Conservation (phyloP, 306 rosid species). For the Ziziphus jujuba region DNA sequence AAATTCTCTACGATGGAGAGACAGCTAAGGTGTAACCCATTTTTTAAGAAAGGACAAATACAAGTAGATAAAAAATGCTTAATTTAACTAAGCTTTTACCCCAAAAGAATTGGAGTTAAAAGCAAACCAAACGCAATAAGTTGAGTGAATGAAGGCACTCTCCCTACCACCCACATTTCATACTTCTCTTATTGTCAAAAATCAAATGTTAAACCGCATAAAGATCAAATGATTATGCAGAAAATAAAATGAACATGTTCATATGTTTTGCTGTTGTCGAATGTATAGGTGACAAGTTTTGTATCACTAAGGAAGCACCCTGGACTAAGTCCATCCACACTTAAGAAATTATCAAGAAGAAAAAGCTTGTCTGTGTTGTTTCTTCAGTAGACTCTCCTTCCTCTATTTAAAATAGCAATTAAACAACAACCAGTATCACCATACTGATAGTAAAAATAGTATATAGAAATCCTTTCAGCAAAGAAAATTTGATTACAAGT, state of each 20-base stretch:
- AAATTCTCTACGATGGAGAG: no score
- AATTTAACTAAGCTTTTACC: background rate
- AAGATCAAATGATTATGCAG: background rate
- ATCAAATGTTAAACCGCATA: background rate
- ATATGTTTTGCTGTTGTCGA: conserved; percentile 56
- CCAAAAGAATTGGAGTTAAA: background rate
- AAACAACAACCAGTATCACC: conserved; percentile 19
- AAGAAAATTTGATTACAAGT: background rate
- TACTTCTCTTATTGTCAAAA: background rate
- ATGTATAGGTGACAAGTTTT: conserved; percentile 95
- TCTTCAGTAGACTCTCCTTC: conserved; percentile 89
- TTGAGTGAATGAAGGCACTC: no score
- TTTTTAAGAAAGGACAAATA: no score
- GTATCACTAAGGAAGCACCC: conserved; percentile 99
- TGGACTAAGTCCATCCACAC: conserved; percentile 75
- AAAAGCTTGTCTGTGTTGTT: conserved; percentile 96
- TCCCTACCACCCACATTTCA: background rate
- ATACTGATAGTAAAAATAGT: background rate
- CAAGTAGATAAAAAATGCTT: background rate
- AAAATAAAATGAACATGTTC: background rate
- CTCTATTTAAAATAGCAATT: conserved; percentile 50
- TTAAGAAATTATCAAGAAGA: conserved; percentile 82
- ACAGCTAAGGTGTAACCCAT: no score
- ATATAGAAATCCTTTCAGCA: background rate
- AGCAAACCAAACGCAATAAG: no score